Conservation (phyloP, 2,329 filamentous ascomycete genomes). For the Aspergillus flavus region DNA sequence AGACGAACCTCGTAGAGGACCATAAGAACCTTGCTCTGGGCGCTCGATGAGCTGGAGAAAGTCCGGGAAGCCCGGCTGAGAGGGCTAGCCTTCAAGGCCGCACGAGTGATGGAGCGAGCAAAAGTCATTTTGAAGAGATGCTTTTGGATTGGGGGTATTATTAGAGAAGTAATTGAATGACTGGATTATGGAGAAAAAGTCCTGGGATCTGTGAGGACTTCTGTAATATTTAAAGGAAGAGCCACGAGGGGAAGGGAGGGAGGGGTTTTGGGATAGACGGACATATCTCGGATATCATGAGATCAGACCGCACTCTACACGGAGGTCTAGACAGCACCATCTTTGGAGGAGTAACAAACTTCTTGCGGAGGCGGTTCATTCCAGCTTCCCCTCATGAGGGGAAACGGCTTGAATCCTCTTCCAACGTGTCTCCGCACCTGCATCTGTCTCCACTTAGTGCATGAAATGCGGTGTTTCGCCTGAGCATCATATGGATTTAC, state of each 20-base stretch:
- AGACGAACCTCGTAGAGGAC: slow-evolving; percentile 84
- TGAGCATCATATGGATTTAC: neutral
- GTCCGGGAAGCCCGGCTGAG: slow-evolving; percentile 45
- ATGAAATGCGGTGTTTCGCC: neutral
- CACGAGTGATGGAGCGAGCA: neutral
- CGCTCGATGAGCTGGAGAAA: slow-evolving; percentile 61
- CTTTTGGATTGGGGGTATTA: neutral
- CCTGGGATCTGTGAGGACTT: neutral
- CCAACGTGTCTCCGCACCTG: neutral
- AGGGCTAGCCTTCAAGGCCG: neutral
- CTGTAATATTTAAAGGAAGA: neutral
- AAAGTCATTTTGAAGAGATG: neutral
- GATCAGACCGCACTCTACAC: neutral
- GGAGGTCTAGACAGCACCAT: neutral
- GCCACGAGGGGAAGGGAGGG: neutral
- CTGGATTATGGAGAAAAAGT: neutral
- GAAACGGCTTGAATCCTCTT: neutral
- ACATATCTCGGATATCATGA: neutral
- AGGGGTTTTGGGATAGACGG: neutral
- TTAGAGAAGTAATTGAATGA: neutral
- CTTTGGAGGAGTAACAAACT: neutral
- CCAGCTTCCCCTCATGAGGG: neutral
- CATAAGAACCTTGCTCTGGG: slow-evolving; percentile 92
- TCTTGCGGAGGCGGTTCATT: neutral
- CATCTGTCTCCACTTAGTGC: neutral